A percentile compares a stretch with the other conserved stretches of the same genome.
Conservation (phyloP, 2,329 filamentous ascomycete species). For the Neonectria neomacrospora region DNA sequence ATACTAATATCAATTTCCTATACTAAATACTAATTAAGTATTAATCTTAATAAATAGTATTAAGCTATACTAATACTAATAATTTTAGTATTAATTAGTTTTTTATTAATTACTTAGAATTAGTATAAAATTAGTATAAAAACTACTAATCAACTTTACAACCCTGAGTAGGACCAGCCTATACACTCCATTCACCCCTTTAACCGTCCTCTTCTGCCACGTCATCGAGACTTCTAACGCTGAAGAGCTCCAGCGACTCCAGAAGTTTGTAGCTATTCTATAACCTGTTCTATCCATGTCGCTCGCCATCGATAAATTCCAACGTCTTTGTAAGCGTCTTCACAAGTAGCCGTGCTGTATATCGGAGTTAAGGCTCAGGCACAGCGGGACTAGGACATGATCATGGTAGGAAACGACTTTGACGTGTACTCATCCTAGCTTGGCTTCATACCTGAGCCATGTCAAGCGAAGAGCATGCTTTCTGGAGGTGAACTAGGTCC, state of each 20-base stretch:
- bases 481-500: background rate
- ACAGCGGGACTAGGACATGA: constrained; percentile 12
- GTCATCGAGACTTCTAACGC: constrained; percentile 17
- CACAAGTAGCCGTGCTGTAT: constrained; percentile 9
- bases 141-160: no score
- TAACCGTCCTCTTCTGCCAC: constrained; percentile 20
- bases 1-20: no score
- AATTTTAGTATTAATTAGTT: no score
- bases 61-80: no score
- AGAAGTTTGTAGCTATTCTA: constrained; percentile 1
- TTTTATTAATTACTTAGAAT: no score
- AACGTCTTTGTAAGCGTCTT: constrained; percentile 14
- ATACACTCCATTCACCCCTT: constrained; percentile 9
- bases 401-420: constrained; percentile 12
- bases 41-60: no score
- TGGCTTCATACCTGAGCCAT: constrained; percentile 4
- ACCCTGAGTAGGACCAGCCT: constrained; percentile 15
- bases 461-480: background rate
- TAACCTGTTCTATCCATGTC: constrained; percentile 3
- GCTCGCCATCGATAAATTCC: constrained; percentile 11
- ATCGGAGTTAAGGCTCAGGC: constrained; percentile 4
- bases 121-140: no score
- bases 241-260: constrained; percentile 8
- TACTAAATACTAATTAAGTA: no score
- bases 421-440: constrained; percentile 15